Evolutionary conservation across 257 asterid genomes (phyloP), one percentile per base, ranked within the genome.

Genomic region (Fraxinus anomala): DNA sequence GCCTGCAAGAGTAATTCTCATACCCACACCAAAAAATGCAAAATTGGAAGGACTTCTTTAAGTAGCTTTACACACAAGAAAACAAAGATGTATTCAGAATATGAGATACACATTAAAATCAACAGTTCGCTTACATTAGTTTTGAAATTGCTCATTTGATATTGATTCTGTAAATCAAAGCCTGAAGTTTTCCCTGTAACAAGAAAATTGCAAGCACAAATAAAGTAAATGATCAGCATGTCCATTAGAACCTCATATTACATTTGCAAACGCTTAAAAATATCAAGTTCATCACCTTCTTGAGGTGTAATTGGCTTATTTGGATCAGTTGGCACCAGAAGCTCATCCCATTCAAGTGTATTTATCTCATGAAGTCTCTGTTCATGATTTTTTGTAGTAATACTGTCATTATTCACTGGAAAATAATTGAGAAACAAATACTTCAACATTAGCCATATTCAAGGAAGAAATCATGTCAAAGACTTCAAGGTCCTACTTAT

Each of bases 291-390:
- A 37, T 72, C 82, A 96, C 98, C 99, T 83, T 87, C 91, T 79
- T 84, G 92, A 42, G 85, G 82, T 82, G 87, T 65, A 68, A 69
- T 83, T 79, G 72, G 77, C 77, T 83, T 87, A 79, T 81, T 85
- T 79, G 94, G 81, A 85, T 90, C 96, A 79, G 83, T 85, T 28
- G 89, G 86, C 76, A 74, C 89, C 86, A 93, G 69, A 88, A 96
- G 99, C 82, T 96, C 99, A 76, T 96, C 97, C 99, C 99, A 96
- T 59, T 96, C 99, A 59, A 96, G 94, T 9, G 98, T 96, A 85
- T 96, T 96, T 78, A 96, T 89, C 83, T 93, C 98, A 70, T 83
- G 92, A 80, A 96, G 96, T 79, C 84, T 91, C 89, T 85, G 88
- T 82, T 89, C 92, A 73, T 96, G 94, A 83, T 84, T 83, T 84